Percentiles rank a stretch among this genome's conserved stretches.
phyloP scores from a whole-genome alignment of 2,329 filamentous ascomycete genomes.

The Aureobasidium sp. region DNA sequence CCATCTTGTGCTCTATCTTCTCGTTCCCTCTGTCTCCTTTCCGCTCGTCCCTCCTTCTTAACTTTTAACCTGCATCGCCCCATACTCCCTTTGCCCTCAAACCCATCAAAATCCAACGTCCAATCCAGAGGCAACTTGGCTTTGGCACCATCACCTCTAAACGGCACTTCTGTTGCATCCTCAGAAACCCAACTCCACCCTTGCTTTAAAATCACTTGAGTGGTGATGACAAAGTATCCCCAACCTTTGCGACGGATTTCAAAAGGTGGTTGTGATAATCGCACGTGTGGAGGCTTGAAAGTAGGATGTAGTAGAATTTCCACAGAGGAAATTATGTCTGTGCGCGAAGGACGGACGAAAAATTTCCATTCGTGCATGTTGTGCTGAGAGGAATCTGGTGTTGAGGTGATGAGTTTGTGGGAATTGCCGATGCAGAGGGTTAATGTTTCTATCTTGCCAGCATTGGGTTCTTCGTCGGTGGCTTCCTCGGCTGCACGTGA shows the following conservation, averaged over 20 bases:
- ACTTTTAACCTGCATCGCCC: slow-evolving; percentile 36
- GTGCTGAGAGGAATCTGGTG: slow-evolving; percentile 16
- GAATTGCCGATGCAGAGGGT: slow-evolving; percentile 41
- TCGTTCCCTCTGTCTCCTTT: slow-evolving; percentile 19
- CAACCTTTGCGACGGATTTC: slow-evolving; percentile 36
- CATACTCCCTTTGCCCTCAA: slow-evolving; percentile 33
- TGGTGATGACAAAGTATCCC: slow-evolving; percentile 37
- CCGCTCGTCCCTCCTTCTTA: slow-evolving; percentile 27
- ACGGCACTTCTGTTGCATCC: slow-evolving; percentile 29
- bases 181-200: slow-evolving; percentile 39
- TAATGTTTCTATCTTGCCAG: slow-evolving; percentile 30
- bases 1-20: slow-evolving; percentile 22
- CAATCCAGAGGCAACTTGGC: slow-evolving; percentile 35
- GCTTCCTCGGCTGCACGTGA: slow-evolving; percentile 32
- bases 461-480: slow-evolving; percentile 23
- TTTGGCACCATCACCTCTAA: slow-evolving; percentile 25
- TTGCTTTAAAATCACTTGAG: slow-evolving; percentile 35
- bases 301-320: slow-evolving; percentile 38
- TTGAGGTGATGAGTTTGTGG: slow-evolving; percentile 28
- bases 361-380: slow-evolving; percentile 42
- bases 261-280: slow-evolving; percentile 33
- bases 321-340: slow-evolving; percentile 40
- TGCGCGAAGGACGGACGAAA: slow-evolving; percentile 38
- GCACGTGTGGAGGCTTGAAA: slow-evolving; percentile 33
- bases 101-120: slow-evolving; percentile 36